Evolutionary conservation across 1,139 yeast species (phyloP).

Genomic region (Meyerozyma smithsonii): DNA sequence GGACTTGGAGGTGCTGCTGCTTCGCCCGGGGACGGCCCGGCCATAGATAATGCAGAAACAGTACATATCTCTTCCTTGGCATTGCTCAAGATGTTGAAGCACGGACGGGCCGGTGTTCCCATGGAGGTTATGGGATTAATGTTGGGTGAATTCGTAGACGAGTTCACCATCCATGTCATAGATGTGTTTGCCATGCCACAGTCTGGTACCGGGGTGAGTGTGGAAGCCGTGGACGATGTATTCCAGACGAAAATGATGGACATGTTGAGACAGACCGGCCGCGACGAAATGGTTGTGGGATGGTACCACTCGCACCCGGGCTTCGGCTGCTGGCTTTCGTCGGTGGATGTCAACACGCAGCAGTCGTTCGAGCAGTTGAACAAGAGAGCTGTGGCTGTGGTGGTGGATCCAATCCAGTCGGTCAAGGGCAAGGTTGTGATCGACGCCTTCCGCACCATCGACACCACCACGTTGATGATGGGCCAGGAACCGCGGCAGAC

Average conservation of each 20-base stretch:
- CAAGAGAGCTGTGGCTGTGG: conserved; percentile 95
- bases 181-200: conserved; percentile 99
- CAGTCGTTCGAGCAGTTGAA: conserved; percentile 96
- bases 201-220: conserved; percentile 97
- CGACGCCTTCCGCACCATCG: conserved; percentile 95
- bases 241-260: conserved; percentile 99
- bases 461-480: conserved; percentile 83
- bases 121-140: conserved; percentile 99
- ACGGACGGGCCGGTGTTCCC: conserved; percentile 98
- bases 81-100: conserved; percentile 90
- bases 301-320: conserved; percentile 99
- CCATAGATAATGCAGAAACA: conserved; percentile 92
- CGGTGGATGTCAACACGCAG: conserved; percentile 96
- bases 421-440: conserved; percentile 98
- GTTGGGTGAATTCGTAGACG: conserved; percentile 98
- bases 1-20: conserved; percentile 49
- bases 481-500: conserved; percentile 98
- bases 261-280: conserved; percentile 96
- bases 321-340: conserved; percentile 98
- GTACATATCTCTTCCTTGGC: conserved; percentile 96
- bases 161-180: conserved; percentile 92
- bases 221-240: conserved; percentile 98
- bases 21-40: conserved; percentile 62
- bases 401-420: conserved; percentile 95
- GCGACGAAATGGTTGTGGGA: conserved; percentile 98